Evolutionary conservation across 768 basidiomycete species (phyloP), one percentile per base, ranked within the genome.

Genomic region (Mycena rebaudengoi): DNA sequence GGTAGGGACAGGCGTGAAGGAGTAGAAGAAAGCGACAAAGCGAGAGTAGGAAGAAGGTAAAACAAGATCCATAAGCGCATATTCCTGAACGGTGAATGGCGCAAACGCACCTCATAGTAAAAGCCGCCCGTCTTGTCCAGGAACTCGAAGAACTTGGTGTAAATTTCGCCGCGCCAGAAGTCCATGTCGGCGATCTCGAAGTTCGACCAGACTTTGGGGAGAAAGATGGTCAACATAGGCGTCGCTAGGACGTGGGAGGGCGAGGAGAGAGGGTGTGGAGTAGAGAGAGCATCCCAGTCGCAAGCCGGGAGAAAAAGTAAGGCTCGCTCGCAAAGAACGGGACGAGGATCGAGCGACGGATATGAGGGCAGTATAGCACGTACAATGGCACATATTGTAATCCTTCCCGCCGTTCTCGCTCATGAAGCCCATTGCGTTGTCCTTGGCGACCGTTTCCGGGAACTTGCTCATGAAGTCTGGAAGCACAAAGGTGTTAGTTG

Each of bases 381-480:
- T 67, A 90, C 88, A 91, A 68, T 91, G 90, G 69, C 91, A 94
- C 43, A 85, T 79, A 70, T 92, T 93, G 68, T 91, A 93, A 0
- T 82, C 83, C 35, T 85, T 77, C 13, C 91, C 92, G 6, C 70
- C 70, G 61, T 80, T 72, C 2, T 73, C 64, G 18, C 73, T 76
- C 70, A 91, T 72, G 76, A 88, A 92, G 14, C 79, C 75, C 74
- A 90, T 80, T 0, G 87, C 80, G 73, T 92, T 92, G 57, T 85
- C 82, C 53, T 84, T 70, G 1, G 86, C 79, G 37, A 91, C 70
- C 70, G 83, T 79, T 64, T 89, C 76, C 0, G 88, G 88, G 68
- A 88, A 75, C 18, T 73, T 41, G 45, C 79, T 74, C 61, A 83
- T 83, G 75, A 89, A 90, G 18, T 86, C 88, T 89, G 54, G 10